phyloP scores from a whole-genome alignment of 1,284 basidiomycete species.

The Stereum hirsutum region DNA sequence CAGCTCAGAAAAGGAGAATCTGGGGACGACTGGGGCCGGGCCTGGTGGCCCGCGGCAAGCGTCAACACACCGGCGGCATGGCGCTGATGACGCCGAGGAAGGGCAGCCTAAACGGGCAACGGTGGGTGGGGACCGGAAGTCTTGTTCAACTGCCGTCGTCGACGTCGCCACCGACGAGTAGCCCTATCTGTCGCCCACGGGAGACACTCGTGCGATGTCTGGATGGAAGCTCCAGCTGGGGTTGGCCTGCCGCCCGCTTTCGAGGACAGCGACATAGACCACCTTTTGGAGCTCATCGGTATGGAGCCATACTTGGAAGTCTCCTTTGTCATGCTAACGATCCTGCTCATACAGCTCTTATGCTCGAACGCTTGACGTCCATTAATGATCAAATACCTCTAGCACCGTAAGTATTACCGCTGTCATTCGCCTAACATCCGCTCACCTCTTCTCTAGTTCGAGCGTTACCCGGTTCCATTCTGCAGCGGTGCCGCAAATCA shows the following conservation, averaged over 20 bases:
- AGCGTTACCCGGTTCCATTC: conserved; percentile 91
- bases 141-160: too few relatives aligned
- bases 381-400: conserved; percentile 93
- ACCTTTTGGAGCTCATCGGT: conserved; percentile 83
- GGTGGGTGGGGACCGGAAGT: too few relatives aligned
- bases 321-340: not conserved
- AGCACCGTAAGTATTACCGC: conserved; percentile 48
- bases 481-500: conserved; percentile 76
- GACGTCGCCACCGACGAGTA: too few relatives aligned
- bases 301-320: conserved; percentile 10
- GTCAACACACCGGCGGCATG: too few relatives aligned
- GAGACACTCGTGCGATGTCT: conserved; percentile 47
- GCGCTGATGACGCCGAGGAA: too few relatives aligned
- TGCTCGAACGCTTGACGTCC: conserved; percentile 85
- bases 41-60: too few relatives aligned
- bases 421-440: conserved; percentile 13
- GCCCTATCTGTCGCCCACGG: conserved; percentile 23
- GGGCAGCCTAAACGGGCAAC: too few relatives aligned
- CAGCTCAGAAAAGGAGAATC: too few relatives aligned
- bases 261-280: conserved; percentile 72
- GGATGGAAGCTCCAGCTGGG: conserved; percentile 67
- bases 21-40: too few relatives aligned
- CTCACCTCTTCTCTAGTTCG: conserved; percentile 42
- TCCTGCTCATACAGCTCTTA: conserved; percentile 59
- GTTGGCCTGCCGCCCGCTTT: conserved; percentile 68